Evolutionary conservation across 1,284 basidiomycete species (phyloP).

Genomic region (Cryptococcus sp.): DNA sequence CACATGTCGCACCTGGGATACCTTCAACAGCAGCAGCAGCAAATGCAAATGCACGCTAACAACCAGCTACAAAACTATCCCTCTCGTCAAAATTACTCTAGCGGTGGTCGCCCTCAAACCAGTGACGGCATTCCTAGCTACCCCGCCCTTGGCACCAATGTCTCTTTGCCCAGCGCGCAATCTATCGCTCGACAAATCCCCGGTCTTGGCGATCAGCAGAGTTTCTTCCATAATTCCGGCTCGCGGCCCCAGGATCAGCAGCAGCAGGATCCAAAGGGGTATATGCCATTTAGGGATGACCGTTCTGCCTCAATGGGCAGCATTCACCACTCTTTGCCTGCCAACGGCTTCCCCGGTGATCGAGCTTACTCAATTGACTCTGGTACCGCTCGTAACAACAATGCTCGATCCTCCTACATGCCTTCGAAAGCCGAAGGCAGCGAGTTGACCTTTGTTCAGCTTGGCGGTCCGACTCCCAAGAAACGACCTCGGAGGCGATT

Average conservation of each 20-base stretch:
- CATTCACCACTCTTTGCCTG: constrained; percentile 6
- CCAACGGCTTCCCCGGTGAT: constrained; percentile 16
- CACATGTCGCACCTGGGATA: constrained; percentile 14
- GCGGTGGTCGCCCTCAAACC: constrained; percentile 36
- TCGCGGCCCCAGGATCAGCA: constrained; percentile 1
- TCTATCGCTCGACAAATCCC: constrained; percentile 34
- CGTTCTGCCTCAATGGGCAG: constrained; percentile 20
- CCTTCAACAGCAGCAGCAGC: constrained; percentile 16
- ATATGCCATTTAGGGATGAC: constrained; percentile 27
- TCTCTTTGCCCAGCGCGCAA: constrained; percentile 36
- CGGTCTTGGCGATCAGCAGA: constrained; percentile 4
- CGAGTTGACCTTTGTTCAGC: constrained; percentile 26
- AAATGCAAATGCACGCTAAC: constrained; percentile 4
- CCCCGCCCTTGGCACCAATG: constrained; percentile 20
- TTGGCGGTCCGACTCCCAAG: constrained; percentile 42
- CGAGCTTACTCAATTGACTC: constrained; percentile 36
- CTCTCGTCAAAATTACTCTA: constrained; percentile 9
- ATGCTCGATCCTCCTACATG: constrained; percentile 10
- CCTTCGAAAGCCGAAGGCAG: constrained; percentile 5
- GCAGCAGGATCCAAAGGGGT: neutral
- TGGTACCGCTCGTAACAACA: constrained; percentile 7
- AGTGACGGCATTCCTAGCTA: constrained; percentile 44
- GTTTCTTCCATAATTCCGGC: constrained; percentile 7
- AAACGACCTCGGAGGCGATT: constrained; percentile 54
- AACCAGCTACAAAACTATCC: neutral